These are phyloP conservation scores for Pseudogymnoascus verrucosus DNA, from an alignment of 2,329 filamentous ascomycete genomes.

Conservation along the genomic window DNA sequence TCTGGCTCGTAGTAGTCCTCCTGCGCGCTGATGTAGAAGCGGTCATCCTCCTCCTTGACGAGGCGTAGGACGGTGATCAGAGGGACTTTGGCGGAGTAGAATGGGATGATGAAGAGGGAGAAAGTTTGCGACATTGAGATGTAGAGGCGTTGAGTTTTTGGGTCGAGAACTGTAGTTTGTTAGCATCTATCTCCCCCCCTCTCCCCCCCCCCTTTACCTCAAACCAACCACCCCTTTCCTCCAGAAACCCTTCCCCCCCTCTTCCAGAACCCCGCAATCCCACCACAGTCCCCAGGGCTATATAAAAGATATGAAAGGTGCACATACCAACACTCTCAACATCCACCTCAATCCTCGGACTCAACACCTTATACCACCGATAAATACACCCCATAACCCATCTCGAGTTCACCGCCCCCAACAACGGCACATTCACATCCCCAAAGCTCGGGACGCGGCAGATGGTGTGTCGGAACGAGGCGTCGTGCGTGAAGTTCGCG, in stretches of 20 bases:
- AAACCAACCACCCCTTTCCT: background rate
- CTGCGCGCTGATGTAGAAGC: constrained; percentile 68
- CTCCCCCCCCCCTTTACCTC: no score
- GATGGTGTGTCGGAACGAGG: constrained; percentile 71
- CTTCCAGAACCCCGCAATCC: background rate
- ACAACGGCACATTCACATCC: constrained; percentile 33
- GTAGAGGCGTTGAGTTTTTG: constrained; percentile 59
- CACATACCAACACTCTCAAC: constrained; percentile 50
- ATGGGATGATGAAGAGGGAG: constrained; percentile 67
- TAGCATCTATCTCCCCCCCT: background rate
- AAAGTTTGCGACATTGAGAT: constrained; percentile 68
- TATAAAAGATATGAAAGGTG: background rate
- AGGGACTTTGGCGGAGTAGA: constrained; percentile 59
- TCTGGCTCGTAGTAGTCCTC: constrained; percentile 75
- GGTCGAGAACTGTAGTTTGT: constrained; percentile 53
- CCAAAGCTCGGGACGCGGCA: constrained; percentile 56
- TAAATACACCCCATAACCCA: constrained; percentile 63
- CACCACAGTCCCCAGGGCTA: no score
- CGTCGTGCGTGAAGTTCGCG: constrained; percentile 64
- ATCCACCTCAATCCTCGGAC: constrained; percentile 60
- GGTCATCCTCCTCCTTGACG: constrained; percentile 30
- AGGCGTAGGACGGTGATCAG: constrained; percentile 63
- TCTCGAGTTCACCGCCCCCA: constrained; percentile 49
- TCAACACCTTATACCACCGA: constrained; percentile 77
- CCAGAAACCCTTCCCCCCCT: background rate